phyloP scores from a whole-genome alignment of 2,329 filamentous ascomycete species.

The Phialemonium atrogriseum region DNA sequence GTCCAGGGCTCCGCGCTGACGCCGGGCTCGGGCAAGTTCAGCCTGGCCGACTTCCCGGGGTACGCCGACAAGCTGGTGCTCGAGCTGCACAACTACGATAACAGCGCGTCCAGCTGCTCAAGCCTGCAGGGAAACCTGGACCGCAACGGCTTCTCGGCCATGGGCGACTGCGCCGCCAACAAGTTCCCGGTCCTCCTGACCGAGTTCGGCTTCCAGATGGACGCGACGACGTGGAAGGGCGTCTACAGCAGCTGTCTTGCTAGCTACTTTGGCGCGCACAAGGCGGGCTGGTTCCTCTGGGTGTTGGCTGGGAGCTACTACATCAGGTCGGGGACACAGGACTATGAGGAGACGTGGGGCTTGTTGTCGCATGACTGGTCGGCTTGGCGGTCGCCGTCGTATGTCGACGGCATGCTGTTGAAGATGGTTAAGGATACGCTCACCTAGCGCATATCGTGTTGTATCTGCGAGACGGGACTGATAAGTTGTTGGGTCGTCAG shows the following conservation, averaged over 20 bases:
- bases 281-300: constrained; percentile 51
- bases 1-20: constrained; percentile 38
- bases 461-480: no score
- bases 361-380: constrained; percentile 46
- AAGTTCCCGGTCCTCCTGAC: constrained; percentile 41
- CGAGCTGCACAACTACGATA: constrained; percentile 55
- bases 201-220: constrained; percentile 46
- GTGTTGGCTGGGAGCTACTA: constrained; percentile 53
- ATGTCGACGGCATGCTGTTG: constrained; percentile 31
- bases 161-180: constrained; percentile 28
- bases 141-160: constrained; percentile 44
- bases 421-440: constrained; percentile 29
- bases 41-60: constrained; percentile 34
- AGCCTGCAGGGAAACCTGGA: constrained; percentile 37
- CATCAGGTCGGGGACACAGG: constrained; percentile 40
- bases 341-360: constrained; percentile 51
- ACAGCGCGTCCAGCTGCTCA: constrained; percentile 36
- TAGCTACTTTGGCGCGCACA: constrained; percentile 35
- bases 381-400: constrained; percentile 35
- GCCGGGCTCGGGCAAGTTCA: constrained; percentile 36
- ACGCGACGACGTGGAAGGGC: constrained; percentile 33
- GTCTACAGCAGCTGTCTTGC: constrained; percentile 46
- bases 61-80: constrained; percentile 48
- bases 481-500: no score
- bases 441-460: constrained; percentile 2